phyloP scores from a whole-genome alignment of 352 stramenopile genomes.

The Phytophthora pistaciae region DNA sequence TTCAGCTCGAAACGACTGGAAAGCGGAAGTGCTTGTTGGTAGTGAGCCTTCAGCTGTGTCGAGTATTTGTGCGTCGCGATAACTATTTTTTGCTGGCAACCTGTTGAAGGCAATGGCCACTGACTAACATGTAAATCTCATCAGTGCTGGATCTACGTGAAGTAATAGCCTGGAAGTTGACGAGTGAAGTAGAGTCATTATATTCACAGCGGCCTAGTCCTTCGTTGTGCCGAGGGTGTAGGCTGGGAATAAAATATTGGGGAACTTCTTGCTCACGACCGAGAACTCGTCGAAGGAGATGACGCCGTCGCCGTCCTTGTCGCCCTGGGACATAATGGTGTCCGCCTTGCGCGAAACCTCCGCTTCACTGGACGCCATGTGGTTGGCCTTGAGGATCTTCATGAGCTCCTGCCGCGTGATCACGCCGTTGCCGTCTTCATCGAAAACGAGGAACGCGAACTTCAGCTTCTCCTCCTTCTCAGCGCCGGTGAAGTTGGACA shows the following conservation, averaged over 20 bases:
- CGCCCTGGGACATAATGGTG: conserved; percentile 97
- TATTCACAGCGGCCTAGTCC: conserved; percentile 40
- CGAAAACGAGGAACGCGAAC: conserved; percentile 96
- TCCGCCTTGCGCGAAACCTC: conserved; percentile 96
- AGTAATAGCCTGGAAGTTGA: neutral
- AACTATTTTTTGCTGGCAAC: too few relatives aligned
- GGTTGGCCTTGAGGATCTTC: conserved; percentile 96
- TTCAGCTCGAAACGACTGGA: conserved; percentile 13
- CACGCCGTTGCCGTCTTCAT: conserved; percentile 95
- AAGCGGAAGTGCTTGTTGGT: neutral
- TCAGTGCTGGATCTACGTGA: too few relatives aligned
- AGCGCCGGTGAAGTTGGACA: conserved; percentile 95
- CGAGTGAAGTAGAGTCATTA: conserved; percentile 1
- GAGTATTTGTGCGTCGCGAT: too few relatives aligned
- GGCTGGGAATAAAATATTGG: conserved; percentile 95
- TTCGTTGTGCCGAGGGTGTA: conserved; percentile 79
- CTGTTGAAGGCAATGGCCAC: too few relatives aligned
- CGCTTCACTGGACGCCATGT: conserved; percentile 93
- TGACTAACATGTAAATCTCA: too few relatives aligned
- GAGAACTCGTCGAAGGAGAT: conserved; percentile 98
- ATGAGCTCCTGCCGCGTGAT: conserved; percentile 96
- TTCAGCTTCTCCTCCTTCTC: conserved; percentile 98
- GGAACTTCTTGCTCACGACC: conserved; percentile 97
- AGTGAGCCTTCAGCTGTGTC: too few relatives aligned
- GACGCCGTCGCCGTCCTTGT: conserved; percentile 96